Base-by-base conservation (phyloP, 352 stramenopile genomes). In the Pythium apleroticum region DNA sequence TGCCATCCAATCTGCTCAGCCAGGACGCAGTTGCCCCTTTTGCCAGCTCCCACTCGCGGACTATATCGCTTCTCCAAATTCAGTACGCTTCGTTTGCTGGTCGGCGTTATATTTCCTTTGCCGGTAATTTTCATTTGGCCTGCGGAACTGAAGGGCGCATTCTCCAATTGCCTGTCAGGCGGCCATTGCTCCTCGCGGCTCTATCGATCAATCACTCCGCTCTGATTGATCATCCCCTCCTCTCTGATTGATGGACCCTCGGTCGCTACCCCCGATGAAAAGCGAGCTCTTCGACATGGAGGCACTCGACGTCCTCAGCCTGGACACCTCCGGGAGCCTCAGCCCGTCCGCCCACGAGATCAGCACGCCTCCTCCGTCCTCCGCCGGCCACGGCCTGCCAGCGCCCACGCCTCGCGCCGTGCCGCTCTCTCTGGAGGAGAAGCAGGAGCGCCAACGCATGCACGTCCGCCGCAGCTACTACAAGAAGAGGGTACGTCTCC, bases 361-460 rank as follows among this genome's bases (percentile, higher is more conserved):
- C 41, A 48, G 41, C 25, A 69, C 57, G 25, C 57, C 57, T 22
- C 57, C 57, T 31, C 64, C 52, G 1, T 49, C 55, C 10, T 24
- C 27, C 25, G 24, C 52, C 39, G 54, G 20, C 31, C 22, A 45
- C 11, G 48, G 28, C 37, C 31, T 60, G 14, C 19, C 43, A 20
- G 31, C 53, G 4, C 27, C 64, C 4, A 52, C 49, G 19, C 57
- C 52, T 1, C 65, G 52, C 17, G 46, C 58, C 22, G 52, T 57
- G 25, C 66, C 62, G 14, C 45, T 76, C 19, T 80, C 72, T 27
- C 39, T 55, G 52, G 73, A 83, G 53, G 63, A 83, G 43, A 79
- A 79, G 48, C 77, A 82, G n/a, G 75, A 72, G 58, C 76, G 78
- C 10, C 80, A 91, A 65, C 78, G 80, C n/a, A 66, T 81, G 61